phyloP scores from a whole-genome alignment of 768 basidiomycete species.

The Leucocoprinus leucothites region DNA sequence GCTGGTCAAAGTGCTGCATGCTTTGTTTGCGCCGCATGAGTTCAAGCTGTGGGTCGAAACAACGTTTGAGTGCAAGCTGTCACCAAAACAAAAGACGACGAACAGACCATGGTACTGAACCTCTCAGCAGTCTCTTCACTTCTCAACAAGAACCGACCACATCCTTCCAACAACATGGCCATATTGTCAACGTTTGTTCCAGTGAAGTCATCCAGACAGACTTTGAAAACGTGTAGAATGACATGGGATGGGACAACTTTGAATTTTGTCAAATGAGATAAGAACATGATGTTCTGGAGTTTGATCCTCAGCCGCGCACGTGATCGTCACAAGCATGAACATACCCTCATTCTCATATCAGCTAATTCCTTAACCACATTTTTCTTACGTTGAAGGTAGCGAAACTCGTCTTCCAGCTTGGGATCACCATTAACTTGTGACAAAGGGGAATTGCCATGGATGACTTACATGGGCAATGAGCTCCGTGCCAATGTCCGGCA shows the following conservation, averaged over 20 bases:
- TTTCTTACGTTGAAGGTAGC: constrained; percentile 92
- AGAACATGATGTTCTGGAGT: constrained; percentile 77
- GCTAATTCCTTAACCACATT: constrained; percentile 88
- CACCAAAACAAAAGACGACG: not conserved
- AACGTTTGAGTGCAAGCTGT: not conserved
- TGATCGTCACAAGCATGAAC: constrained; percentile 6
- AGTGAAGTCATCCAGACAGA: constrained; percentile 92
- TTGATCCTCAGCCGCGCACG: not conserved
- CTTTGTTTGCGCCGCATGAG: constrained; percentile 93
- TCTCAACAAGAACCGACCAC: constrained; percentile 87
- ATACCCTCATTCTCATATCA: constrained; percentile 81
- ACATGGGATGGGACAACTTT: constrained; percentile 85
- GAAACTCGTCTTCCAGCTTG: constrained; percentile 98
- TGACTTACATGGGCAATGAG: constrained; percentile 72
- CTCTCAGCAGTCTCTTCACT: constrained; percentile 85
- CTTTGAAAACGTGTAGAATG: constrained; percentile 95
- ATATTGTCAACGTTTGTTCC: constrained; percentile 93
- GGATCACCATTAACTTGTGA: not conserved
- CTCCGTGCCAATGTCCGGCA: constrained; percentile 90
- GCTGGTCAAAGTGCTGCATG: constrained; percentile 88
- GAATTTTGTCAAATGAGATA: constrained; percentile 96
- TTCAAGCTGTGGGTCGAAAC: constrained; percentile 60
- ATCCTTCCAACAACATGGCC: constrained; percentile 87
- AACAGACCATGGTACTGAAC: constrained; percentile 80
- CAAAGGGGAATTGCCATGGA: not conserved